phyloP scores from a whole-genome alignment of 2,329 filamentous ascomycete genomes.

The Cladorrhinum sp. region DNA sequence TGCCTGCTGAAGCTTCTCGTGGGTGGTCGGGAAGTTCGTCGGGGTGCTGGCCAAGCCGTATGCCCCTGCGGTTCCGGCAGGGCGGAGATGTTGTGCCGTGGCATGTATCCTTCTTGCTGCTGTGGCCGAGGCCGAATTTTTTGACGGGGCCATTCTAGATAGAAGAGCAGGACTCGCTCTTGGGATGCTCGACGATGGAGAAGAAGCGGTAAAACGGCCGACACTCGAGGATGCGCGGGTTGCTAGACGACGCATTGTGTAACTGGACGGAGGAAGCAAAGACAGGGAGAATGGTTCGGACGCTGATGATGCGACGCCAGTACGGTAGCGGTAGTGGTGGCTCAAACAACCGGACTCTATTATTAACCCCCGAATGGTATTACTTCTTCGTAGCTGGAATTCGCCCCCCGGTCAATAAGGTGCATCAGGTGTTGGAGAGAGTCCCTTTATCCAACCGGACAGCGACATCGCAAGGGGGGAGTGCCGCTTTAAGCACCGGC shows the following conservation, averaged over 20 bases:
- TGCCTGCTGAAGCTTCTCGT: conserved; percentile 66
- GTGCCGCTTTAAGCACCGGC: conserved; percentile 9
- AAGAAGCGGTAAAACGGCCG: conserved; percentile 32
- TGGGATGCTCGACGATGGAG: conserved; percentile 16
- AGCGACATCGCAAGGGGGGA: conserved; percentile 16
- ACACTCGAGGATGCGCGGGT: conserved; percentile 37
- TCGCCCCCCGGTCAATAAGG: conserved; percentile 3
- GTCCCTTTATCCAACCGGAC: conserved; percentile 19
- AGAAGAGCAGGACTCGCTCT: conserved; percentile 18
- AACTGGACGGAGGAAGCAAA: not conserved
- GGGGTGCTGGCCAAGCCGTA: conserved; percentile 49
- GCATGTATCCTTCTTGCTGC: conserved; percentile 55
- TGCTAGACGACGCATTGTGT: conserved; percentile 47
- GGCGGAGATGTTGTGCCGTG: conserved; percentile 54
- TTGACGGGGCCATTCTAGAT: conserved; percentile 36
- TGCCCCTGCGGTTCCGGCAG: conserved; percentile 43
- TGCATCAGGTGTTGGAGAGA: not conserved
- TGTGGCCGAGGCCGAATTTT: conserved; percentile 32
- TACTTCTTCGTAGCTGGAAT: not conserved
- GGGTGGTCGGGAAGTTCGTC: conserved; percentile 64
- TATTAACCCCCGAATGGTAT: conserved; percentile 21
- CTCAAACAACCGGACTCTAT: conserved; percentile 20
- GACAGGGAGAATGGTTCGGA: conserved; percentile 1
- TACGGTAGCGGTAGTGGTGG: not conserved
- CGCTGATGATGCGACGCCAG: conserved; percentile 7